Percentiles rank a stretch among this genome's conserved stretches.
Conservation (phyloP, 2,329 filamentous ascomycete genomes). For the Beauveria sp. region DNA sequence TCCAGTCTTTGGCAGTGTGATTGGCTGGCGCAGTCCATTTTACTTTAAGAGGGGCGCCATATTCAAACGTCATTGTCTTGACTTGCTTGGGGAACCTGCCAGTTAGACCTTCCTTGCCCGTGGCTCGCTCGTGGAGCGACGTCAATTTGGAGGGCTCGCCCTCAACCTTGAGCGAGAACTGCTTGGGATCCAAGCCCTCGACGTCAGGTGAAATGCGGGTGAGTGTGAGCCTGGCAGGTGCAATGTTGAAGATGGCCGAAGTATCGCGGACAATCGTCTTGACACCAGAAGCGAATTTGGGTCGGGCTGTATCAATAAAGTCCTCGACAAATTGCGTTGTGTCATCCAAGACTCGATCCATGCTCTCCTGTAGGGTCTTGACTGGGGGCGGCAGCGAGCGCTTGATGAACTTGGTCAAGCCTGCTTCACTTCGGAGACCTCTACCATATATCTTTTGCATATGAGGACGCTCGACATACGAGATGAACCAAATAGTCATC, state of each 20-base stretch:
- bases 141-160: slow-evolving; percentile 50
- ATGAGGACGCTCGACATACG: slow-evolving; percentile 89
- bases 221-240: slow-evolving; percentile 78
- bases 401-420: slow-evolving; percentile 85
- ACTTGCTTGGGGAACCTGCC: slow-evolving; percentile 62
- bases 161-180: slow-evolving; percentile 71
- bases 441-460: slow-evolving; percentile 97
- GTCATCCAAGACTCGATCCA: slow-evolving; percentile 81
- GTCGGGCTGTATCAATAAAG: slow-evolving; percentile 75
- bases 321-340: slow-evolving; percentile 87
- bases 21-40: slow-evolving; percentile 84
- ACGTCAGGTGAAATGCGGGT: slow-evolving; percentile 72
- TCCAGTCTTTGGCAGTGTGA: slow-evolving; percentile 89
- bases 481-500: slow-evolving; percentile 78
- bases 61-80: slow-evolving; percentile 75
- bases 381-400: slow-evolving; percentile 78
- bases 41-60: slow-evolving; percentile 82
- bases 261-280: slow-evolving; percentile 85
- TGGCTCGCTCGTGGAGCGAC: slow-evolving; percentile 50
- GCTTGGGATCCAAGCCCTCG: slow-evolving; percentile 68
- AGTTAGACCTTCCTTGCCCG: slow-evolving; percentile 65
- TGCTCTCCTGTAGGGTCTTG: slow-evolving; percentile 73
- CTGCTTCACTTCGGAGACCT: slow-evolving; percentile 76
- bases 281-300: slow-evolving; percentile 79
- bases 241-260: slow-evolving; percentile 78